Conservation (phyloP, 2,329 filamentous ascomycete species). For the Claviceps sp. region DNA sequence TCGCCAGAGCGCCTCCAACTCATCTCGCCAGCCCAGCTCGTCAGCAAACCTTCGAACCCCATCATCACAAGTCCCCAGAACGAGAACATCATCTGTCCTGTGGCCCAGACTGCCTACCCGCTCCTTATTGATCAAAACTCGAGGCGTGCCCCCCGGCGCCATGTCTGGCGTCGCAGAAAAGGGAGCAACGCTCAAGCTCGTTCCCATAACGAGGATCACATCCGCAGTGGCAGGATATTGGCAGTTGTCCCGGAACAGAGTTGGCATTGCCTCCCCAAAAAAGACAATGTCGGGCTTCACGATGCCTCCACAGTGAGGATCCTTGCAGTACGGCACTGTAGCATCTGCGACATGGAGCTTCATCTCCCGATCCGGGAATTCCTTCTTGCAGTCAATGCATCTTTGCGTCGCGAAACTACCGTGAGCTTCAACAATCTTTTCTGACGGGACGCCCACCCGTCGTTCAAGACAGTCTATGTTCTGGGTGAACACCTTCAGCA, state of each 20-base stretch:
- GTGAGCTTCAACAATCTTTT: conserved; percentile 84
- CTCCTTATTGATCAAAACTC: conserved; percentile 81
- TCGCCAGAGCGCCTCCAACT: conserved; percentile 67
- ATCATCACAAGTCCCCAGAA: conserved; percentile 70
- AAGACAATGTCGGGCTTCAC: conserved; percentile 95
- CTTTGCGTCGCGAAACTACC: conserved; percentile 85
- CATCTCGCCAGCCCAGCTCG: conserved; percentile 71
- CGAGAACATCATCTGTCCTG: conserved; percentile 69
- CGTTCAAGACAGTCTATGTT: conserved; percentile 96
- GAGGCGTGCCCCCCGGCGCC: conserved; percentile 48
- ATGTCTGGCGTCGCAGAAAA: conserved; percentile 70
- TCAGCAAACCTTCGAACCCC: conserved; percentile 69
- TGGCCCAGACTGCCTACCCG: conserved; percentile 66
- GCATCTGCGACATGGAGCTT: conserved; percentile 50
- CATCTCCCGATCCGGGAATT: conserved; percentile 66
- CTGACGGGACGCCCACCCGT: conserved; percentile 65
- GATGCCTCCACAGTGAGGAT: conserved; percentile 53
- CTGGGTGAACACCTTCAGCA: conserved; percentile 86
- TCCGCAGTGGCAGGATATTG: conserved; percentile 50
- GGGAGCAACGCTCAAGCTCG: conserved; percentile 74
- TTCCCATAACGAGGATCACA: conserved; percentile 75
- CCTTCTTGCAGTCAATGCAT: conserved; percentile 73
- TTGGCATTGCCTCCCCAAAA: conserved; percentile 60
- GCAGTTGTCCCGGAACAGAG: conserved; percentile 21
- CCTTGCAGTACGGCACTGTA: conserved; percentile 56